Base-by-base conservation (phyloP, 441 rosid genomes). In the Francoa sonchifolia region DNA sequence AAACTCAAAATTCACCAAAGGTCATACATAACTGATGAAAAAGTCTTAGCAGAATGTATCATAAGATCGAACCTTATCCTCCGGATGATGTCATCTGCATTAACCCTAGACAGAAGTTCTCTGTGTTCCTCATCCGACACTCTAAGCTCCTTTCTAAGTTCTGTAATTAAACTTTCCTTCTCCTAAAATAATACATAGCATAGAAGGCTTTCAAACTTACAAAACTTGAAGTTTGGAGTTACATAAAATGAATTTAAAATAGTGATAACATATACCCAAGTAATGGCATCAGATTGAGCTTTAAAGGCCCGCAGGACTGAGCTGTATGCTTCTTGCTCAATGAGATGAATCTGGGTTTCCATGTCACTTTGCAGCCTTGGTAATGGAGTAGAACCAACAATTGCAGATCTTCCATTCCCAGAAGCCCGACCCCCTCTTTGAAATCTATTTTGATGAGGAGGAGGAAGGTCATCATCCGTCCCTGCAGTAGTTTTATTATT, bases 121-220 rank as follows among this genome's bases (percentile, higher is more conserved):
- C 97, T 72, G 45, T 92, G 97, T 65, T 92, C 95, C 71, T 87
- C 93, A 70, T 92, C 97, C 52, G 99, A 83, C 30, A 92, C 95
- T 60, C 97, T 72, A 47, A 92, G 73, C 69, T 92, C 99, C 65
- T 76, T 83, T 63, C 99, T 71, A 20, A 92, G 87, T 65, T 92
- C 95, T 25, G 99, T 83, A 54, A 92, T 92, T 64, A 92, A 68
- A 65, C 95, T 66, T 62, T 84, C 99, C 64, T 87, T 83, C 62
- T 92, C 99, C 99, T 87, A 72, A 10, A 30, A 47, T 33, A 21
- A 44, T 19, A 23, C 19, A 49, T 46, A 33, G 43, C 23, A 52
- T 19, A 14, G 42, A 40, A 6, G 44, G 29, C 34, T 31, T 51
- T 47, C 23, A 30, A 61, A 33, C n/a, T 35, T 28, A 15, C 26